phyloP scores from a whole-genome alignment of 163 green algal species.

The Scenedesmus sp. region DNA sequence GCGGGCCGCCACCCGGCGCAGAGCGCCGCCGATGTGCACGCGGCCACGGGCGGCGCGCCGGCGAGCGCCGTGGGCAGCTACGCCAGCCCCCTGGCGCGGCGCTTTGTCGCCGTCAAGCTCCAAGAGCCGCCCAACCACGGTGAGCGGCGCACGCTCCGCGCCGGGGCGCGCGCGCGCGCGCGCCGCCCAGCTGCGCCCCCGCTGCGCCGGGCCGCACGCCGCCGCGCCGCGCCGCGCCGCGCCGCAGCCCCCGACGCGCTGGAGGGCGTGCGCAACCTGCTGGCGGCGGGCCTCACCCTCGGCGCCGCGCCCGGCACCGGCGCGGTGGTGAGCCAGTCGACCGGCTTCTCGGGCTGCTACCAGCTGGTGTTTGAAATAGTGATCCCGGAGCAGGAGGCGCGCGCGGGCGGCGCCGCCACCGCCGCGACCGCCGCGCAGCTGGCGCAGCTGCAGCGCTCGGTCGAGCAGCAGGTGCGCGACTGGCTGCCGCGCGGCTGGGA shows the following conservation, averaged over 20 bases:
- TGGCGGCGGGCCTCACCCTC: not conserved
- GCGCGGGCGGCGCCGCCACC: not conserved
- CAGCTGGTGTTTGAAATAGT: conserved; percentile 22
- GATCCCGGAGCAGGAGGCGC: not conserved
- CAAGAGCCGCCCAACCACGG: no score
- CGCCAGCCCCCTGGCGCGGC: no score
- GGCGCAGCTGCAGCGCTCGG: conserved; percentile 3
- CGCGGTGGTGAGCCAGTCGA: not conserved
- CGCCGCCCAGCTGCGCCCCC: no score
- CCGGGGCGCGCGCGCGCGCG: no score
- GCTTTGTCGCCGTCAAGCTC: no score
- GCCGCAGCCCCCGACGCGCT: not conserved
- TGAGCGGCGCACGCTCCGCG: no score
- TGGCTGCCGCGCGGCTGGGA: not conserved
- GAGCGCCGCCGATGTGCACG: no score
- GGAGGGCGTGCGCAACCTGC: not conserved
- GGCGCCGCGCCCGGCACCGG: not conserved
- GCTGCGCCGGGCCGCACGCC: no score
- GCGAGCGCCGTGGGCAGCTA: no score
- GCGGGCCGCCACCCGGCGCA: no score
- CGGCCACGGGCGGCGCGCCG: no score
- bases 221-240: no score
- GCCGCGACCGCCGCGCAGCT: not conserved
- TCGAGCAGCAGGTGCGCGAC: conserved; percentile 8
- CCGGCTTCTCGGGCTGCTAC: conserved; percentile 1